Evolutionary conservation across 75 land plant genomes (phyloP).

Genomic region (Pseudotsuga menziesii): DNA sequence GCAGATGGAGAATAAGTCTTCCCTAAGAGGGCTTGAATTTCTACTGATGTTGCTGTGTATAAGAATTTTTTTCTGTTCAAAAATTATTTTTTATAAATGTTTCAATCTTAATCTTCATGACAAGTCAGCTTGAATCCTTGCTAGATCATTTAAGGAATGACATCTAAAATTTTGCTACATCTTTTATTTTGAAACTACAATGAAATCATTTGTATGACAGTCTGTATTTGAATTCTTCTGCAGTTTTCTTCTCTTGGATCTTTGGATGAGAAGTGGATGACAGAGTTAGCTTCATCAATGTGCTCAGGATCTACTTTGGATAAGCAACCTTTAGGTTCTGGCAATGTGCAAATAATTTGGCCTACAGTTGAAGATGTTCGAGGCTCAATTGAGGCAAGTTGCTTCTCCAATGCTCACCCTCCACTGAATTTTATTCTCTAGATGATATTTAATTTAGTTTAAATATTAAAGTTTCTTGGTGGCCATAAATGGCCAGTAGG

Average conservation of each 20-base stretch:
- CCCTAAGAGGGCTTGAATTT: too few species aligned
- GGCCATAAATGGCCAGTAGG: too few species aligned
- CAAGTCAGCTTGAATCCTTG: background rate
- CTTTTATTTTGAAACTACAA: background rate
- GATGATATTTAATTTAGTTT: too few species aligned
- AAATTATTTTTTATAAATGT: too few species aligned
- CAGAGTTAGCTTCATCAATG: slow-evolving; percentile 68
- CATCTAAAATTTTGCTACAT: background rate
- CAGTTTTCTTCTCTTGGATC: slow-evolving; percentile 99
- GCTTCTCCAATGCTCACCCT: background rate
- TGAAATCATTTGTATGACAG: background rate
- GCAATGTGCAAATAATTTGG: slow-evolving; percentile 71
- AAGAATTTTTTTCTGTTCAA: too few species aligned
- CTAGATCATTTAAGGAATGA: background rate
- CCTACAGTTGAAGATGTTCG: slow-evolving; percentile 98
- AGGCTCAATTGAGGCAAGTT: slow-evolving; percentile 82
- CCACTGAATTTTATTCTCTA: background rate
- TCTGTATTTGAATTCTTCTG: slow-evolving; percentile 11
- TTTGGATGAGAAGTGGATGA: slow-evolving; percentile 96
- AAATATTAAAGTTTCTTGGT: too few species aligned
- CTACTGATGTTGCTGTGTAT: too few species aligned
- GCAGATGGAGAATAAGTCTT: too few species aligned
- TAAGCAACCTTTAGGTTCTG: slow-evolving; percentile 61
- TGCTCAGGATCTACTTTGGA: slow-evolving; percentile 60
- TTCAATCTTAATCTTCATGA: too few species aligned